Percentiles rank a stretch among this genome's conserved stretches.
phyloP scores from a whole-genome alignment of 805 yeast genomes.

The Kodamaea sagamina region DNA sequence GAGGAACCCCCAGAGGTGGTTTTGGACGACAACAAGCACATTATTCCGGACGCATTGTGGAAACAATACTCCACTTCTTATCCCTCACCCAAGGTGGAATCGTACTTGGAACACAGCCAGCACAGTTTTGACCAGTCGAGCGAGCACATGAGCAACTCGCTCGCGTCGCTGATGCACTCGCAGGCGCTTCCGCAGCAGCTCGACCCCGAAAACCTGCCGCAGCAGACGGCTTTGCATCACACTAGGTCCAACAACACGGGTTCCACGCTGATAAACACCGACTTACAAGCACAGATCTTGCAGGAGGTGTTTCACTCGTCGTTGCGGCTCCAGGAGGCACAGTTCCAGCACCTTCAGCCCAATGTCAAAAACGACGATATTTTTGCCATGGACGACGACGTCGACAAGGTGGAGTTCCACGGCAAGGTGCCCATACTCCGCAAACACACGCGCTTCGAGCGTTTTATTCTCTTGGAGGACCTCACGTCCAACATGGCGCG shows the following conservation, averaged over 20 bases:
- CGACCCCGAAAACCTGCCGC: slow-evolving; percentile 4
- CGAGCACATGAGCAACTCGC: slow-evolving; percentile 4
- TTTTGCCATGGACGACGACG: slow-evolving; percentile 49
- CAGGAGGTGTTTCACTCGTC: slow-evolving; percentile 40
- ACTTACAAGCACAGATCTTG: slow-evolving; percentile 40
- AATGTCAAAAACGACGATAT: slow-evolving; percentile 41
- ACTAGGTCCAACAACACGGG: slow-evolving; percentile 25
- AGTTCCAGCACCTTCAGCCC: background rate
- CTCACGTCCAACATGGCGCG: slow-evolving; percentile 75
- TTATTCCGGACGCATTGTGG: slow-evolving; percentile 81
- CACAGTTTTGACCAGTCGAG: slow-evolving; percentile 8
- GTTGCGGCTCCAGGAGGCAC: slow-evolving; percentile 12
- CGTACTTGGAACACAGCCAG: slow-evolving; percentile 13
- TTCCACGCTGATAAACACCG: slow-evolving; percentile 39
- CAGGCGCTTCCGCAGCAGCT: background rate
- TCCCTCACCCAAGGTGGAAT: slow-evolving; percentile 19
- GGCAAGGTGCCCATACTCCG: slow-evolving; percentile 21
- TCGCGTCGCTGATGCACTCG: slow-evolving; percentile 6
- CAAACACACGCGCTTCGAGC: slow-evolving; percentile 61
- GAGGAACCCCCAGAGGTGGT: slow-evolving; percentile 73
- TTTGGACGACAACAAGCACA: slow-evolving; percentile 87
- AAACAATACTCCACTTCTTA: slow-evolving; percentile 51
- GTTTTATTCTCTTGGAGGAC: slow-evolving; percentile 88
- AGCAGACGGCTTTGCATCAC: slow-evolving; percentile 2
- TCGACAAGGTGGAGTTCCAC: slow-evolving; percentile 5